Base-by-base conservation (phyloP, 2,329 filamentous ascomycete genomes). In the Trichoderma cornu-damae region DNA sequence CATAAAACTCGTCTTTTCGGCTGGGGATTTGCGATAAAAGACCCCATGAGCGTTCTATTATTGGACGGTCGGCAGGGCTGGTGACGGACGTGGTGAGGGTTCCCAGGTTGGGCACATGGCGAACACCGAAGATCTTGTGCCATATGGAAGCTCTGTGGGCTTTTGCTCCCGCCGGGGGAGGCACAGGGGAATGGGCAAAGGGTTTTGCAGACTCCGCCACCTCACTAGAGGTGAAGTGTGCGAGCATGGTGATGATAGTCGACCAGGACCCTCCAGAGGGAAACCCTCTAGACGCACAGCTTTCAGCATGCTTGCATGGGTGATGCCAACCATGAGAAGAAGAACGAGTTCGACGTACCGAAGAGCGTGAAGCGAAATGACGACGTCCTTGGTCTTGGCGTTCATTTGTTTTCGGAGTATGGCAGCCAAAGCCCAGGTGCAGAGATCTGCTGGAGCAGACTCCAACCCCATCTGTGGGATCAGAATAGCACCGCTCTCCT, bases 201-300 rank as follows among this genome's bases (percentile, higher is more conserved):
- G 84, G 83, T 22, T 69, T 67, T 54, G 73, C 67, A 2, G 79
- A 71, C 3, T 70, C 72, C 12, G 65, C 66, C 5, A 86, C 62
- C 52, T 85, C 73, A 47, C 74, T 70, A 16, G 81, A 50, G 20
- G 73, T 71, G 65, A 79, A 84, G 44, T 70, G 69, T 24, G 86
- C 83, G 57, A 84, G 75, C 20, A 84, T 62, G 46, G 68, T 79
- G 12, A 96, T 70, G 3, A 85, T 74, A 0, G 90, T 91, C 32
- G 82, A 78, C 4, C 92, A 72, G 2, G 88, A 86, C 46, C 85
- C 85, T n/a, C 85, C 85, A 1, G 84, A 87, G 2, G 82, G 79
- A 1, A 71, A 64, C 55, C 64, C 61, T 26, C 67, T 69, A 35
- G 14, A 32, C 8, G 11, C 4, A 14, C 35, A 50, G 24, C 28